A percentile compares a stretch with the other conserved stretches of the same genome.
Conservation (phyloP, 1,139 yeast genomes). For the Williopsis jadinii region DNA sequence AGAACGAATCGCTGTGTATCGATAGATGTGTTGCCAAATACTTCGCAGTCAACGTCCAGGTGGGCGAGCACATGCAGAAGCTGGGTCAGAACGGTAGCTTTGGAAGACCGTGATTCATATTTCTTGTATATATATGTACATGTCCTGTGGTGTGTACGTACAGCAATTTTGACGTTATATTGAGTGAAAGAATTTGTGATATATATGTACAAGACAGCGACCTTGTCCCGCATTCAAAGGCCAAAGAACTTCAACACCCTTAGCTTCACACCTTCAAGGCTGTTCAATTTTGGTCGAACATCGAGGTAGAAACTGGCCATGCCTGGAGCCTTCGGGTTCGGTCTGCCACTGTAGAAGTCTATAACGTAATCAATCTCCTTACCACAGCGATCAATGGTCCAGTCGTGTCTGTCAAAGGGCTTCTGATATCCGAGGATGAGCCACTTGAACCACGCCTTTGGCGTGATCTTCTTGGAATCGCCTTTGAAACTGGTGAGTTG, state of each 20-base stretch:
- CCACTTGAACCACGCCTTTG: conserved; percentile 73
- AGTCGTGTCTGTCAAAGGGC: conserved; percentile 96
- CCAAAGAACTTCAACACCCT: conserved; percentile 59
- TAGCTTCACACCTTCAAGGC: conserved; percentile 71
- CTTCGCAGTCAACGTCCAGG: conserved; percentile 92
- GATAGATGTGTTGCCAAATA: conserved; percentile 98
- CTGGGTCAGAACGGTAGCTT: conserved; percentile 48
- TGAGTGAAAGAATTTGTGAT: too few species aligned
- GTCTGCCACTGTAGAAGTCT: conserved; percentile 75
- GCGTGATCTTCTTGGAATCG: conserved; percentile 76
- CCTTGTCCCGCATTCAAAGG: conserved; percentile 17
- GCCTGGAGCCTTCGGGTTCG: conserved; percentile 36
- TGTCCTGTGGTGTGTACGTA: background rate
- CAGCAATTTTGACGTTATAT: too few species aligned
- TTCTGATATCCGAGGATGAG: conserved; percentile 52
- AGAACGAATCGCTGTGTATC: conserved; percentile 83
- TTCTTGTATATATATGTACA: background rate
- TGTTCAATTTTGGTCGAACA: conserved; percentile 84
- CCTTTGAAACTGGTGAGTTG: conserved; percentile 84
- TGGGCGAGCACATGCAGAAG: conserved; percentile 85
- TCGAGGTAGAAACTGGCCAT: conserved; percentile 71
- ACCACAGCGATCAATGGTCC: conserved; percentile 90
- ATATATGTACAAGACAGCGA: too few species aligned
- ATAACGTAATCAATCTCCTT: conserved; percentile 79
- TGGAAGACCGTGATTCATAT: conserved; percentile 22